Base-by-base conservation (phyloP, 2,329 filamentous ascomycete genomes). In the Aurifilum marmelostoma region DNA sequence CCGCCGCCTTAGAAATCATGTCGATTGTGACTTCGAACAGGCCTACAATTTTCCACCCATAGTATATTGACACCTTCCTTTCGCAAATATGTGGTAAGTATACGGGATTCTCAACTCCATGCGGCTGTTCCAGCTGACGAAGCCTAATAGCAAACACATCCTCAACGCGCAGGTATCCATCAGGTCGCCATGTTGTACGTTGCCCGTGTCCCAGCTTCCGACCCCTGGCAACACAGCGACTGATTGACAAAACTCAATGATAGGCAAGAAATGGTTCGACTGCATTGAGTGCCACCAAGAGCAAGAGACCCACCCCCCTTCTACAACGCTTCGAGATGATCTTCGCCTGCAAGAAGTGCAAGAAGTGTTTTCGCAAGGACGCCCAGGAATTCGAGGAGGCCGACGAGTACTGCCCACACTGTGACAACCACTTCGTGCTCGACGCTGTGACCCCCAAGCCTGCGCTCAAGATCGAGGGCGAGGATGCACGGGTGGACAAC, bases 291-390 rank as follows among this genome's bases (percentile, higher is more conserved):
- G 96, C 83, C 96, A 99, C 82, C 83, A 83, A 66, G 96, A 99
- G 79, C 84, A 88, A 71, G 91, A 97, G 80, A 81, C 84, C 71
- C 96, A 98, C 79, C 82, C 87, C n/a, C 50, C 89, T 99, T 29
- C 82, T 88, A 66, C 92, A 97, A 81, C 86, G 85, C 73, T 86
- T 90, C 75, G 96, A 99, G 77, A 97, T 99, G 93, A 88, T 85
- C 50, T 98, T 99, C 77, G 93, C 93, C 65, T 99, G 96, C 88
- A 99, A 99, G 77, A 99, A 99, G 84, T 99, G 96, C 89, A 94
- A 92, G 75, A 99, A 99, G 82, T 94, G 91, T 81, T 99, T 99
- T 85, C 91, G 96, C 74, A 99, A 98, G 79, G 93, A 99, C 76
- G 91, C 91, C 60, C 83, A 88, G 73, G 92, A 97, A 79, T 97